phyloP scores from a whole-genome alignment of 331 rosid species.

The Acacia pycnantha region DNA sequence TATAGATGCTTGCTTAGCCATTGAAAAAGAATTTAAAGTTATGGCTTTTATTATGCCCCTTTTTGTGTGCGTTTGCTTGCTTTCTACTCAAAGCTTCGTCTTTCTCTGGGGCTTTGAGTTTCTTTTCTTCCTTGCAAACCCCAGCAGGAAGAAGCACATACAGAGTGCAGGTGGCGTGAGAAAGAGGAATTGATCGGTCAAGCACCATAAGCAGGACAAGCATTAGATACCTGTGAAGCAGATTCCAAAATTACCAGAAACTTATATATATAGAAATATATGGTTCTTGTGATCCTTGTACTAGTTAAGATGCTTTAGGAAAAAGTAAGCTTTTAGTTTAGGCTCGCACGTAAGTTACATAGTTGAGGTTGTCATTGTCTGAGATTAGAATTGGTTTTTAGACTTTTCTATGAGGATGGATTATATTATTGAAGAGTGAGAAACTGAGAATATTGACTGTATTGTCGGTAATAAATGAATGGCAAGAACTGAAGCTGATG shows the following conservation, averaged over 20 bases:
- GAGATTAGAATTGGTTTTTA: not conserved
- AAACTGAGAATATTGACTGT: not conserved
- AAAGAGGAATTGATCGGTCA: constrained; percentile 23
- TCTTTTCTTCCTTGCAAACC: constrained; percentile 20
- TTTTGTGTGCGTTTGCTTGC: constrained; percentile 62
- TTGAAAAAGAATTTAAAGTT: constrained; percentile 51
- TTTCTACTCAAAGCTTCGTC: constrained; percentile 66
- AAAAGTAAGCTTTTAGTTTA: constrained; percentile 13
- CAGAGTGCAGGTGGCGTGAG: constrained; percentile 38
- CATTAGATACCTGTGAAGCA: constrained; percentile 14
- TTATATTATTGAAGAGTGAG: not conserved
- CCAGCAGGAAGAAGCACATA: constrained; percentile 11
- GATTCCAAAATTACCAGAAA: not conserved
- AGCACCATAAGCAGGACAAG: not conserved
- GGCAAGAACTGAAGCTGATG: not conserved
- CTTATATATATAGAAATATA: not conserved
- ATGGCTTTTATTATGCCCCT: constrained; percentile 32
- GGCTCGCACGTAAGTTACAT: not conserved
- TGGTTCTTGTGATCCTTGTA: constrained; percentile 12
- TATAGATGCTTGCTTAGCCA: constrained; percentile 86
- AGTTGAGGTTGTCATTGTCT: not conserved
- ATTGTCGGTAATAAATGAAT: not conserved
- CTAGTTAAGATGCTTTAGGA: not conserved
- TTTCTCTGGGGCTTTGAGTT: not conserved
- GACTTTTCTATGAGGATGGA: not conserved